phyloP scores from a whole-genome alignment of 1,139 yeast species.

The Yamadazyma epiphylla region DNA sequence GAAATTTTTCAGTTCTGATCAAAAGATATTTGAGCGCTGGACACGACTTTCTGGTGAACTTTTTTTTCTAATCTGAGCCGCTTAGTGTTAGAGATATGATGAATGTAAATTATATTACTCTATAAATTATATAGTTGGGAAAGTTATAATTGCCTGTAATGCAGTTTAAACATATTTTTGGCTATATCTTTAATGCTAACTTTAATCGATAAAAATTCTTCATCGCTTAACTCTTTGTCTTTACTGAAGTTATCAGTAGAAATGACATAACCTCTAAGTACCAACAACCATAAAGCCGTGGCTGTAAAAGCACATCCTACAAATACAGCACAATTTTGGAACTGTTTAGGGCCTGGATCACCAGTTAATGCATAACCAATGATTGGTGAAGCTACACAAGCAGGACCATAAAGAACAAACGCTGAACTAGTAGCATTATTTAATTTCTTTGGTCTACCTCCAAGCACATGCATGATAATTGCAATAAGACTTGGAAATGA shows the following conservation, averaged over 20 bases:
- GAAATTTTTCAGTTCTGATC: too few species aligned
- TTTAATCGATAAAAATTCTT: constrained; percentile 1
- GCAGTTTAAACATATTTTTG: constrained; percentile 1
- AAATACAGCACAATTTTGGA: constrained; percentile 41
- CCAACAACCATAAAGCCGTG: constrained; percentile 25
- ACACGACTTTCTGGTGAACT: too few species aligned
- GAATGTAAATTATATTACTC: too few species aligned
- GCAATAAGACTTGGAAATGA: constrained; percentile 9
- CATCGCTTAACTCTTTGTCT: constrained; percentile 1
- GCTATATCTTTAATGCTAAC: background rate
- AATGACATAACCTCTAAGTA: constrained; percentile 40
- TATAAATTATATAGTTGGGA: too few species aligned
- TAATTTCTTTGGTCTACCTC: constrained; percentile 29
- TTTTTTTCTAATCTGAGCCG: too few species aligned
- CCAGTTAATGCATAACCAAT: constrained; percentile 29
- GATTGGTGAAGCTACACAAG: constrained; percentile 42
- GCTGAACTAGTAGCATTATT: constrained; percentile 38
- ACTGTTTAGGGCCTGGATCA: constrained; percentile 28
- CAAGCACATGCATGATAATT: constrained; percentile 25
- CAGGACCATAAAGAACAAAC: constrained; percentile 36
- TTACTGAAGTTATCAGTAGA: constrained; percentile 24
- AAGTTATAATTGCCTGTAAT: background rate
- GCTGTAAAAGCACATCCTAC: constrained; percentile 42
- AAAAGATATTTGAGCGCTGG: too few species aligned
- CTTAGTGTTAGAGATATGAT: too few species aligned